phyloP scores from a whole-genome alignment of 2,329 filamentous ascomycete species.

The Pyrenophora tritici-repentis region DNA sequence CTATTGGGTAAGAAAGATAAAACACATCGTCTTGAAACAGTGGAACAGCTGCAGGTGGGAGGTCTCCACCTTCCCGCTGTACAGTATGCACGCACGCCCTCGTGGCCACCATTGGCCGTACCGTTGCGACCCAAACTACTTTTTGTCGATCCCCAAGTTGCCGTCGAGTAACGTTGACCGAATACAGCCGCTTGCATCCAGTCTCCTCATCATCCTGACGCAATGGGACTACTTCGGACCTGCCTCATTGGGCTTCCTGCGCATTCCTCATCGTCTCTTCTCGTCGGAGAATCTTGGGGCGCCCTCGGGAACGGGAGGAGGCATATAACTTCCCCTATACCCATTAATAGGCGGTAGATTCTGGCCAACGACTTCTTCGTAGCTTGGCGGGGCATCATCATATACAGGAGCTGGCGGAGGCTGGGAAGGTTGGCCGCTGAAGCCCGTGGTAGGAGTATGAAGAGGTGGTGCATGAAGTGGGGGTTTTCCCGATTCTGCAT shows the following conservation, averaged over 20 bases:
- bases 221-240: not conserved
- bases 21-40: slow-evolving; percentile 6
- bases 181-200: not conserved
- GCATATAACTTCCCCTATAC: slow-evolving; percentile 68
- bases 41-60: not conserved
- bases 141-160: slow-evolving; percentile 5
- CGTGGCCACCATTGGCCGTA: not conserved
- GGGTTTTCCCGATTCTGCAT: slow-evolving; percentile 22
- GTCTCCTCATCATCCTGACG: not conserved
- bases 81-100: not conserved
- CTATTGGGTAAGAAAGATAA: slow-evolving; percentile 26
- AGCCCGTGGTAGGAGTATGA: slow-evolving; percentile 32
- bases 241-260: not conserved
- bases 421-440: slow-evolving; percentile 27
- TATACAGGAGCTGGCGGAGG: slow-evolving; percentile 49
- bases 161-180: slow-evolving; percentile 1
- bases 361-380: slow-evolving; percentile 89
- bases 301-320: slow-evolving; percentile 48
- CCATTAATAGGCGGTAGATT: slow-evolving; percentile 75
- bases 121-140: slow-evolving; percentile 5
- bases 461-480: slow-evolving; percentile 21
- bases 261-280: slow-evolving; percentile 37
- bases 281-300: slow-evolving; percentile 45
- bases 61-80: slow-evolving; percentile 7
- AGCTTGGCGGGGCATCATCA: slow-evolving; percentile 89